phyloP scores from a whole-genome alignment of 2,329 filamentous ascomycete genomes.

The Proliferodiscus dingleyae region DNA sequence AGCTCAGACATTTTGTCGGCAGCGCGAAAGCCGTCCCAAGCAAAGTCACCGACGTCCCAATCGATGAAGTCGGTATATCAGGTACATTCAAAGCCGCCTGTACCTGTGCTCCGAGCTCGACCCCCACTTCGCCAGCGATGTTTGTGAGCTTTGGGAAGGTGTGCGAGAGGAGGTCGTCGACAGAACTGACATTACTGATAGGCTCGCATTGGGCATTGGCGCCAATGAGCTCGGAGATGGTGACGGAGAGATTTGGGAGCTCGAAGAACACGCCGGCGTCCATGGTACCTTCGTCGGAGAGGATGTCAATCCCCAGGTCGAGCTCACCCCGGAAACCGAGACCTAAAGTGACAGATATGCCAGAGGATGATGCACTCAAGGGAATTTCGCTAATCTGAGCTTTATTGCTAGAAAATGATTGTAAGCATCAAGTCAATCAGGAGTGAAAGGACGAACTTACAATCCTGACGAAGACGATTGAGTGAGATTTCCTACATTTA shows the following conservation, averaged over 20 bases:
- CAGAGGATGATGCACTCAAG: conserved; percentile 9
- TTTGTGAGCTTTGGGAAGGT: conserved; percentile 10
- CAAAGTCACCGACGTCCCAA: neutral
- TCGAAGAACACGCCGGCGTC: conserved; percentile 9
- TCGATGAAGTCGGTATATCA: neutral
- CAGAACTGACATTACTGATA: neutral
- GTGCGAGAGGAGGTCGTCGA: neutral
- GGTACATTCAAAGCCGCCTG: conserved; percentile 3
- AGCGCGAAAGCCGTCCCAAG: conserved; percentile 3
- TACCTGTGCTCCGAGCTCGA: conserved; percentile 6
- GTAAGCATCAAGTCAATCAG: too few species aligned
- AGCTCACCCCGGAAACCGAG: conserved; percentile 8
- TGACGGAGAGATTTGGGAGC: conserved; percentile 3
- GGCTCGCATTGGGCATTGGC: conserved; percentile 8
- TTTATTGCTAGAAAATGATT: too few species aligned
- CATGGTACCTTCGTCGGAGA: neutral
- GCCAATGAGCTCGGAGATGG: conserved; percentile 4
- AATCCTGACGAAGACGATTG: conserved; percentile 7
- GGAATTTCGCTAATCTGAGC: conserved; percentile 7
- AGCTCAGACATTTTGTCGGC: conserved; percentile 9
- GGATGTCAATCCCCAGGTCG: conserved; percentile 3
- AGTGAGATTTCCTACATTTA: conserved; percentile 7
- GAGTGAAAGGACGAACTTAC: too few species aligned
- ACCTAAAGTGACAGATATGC: conserved; percentile 2
- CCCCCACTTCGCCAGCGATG: neutral